phyloP scores from a whole-genome alignment of 2,329 filamentous ascomycete genomes.

The Pestalotiopsis sp. region DNA sequence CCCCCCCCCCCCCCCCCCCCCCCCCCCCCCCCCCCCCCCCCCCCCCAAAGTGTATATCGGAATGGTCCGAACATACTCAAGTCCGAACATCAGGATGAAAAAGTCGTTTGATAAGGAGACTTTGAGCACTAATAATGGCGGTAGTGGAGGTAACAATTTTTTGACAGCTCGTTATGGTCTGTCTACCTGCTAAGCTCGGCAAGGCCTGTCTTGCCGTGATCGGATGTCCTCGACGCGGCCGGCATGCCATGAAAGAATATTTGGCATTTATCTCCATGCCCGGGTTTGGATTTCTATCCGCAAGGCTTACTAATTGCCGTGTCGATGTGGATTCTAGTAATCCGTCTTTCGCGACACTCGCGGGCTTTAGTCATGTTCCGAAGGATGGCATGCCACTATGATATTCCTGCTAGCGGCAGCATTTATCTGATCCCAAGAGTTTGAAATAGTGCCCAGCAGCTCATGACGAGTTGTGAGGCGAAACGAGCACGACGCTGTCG shows the following conservation, averaged over 20 bases:
- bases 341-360: not conserved
- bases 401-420: not conserved
- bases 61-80: conserved; percentile 1
- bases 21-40: no score
- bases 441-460: not conserved
- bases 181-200: not conserved
- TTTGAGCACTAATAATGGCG: not conserved
- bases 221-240: not conserved
- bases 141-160: not conserved
- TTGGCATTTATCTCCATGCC: not conserved
- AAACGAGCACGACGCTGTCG: conserved; percentile 69
- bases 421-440: not conserved
- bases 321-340: not conserved
- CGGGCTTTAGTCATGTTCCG: not conserved
- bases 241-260: not conserved
- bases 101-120: not conserved
- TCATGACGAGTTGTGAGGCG: conserved; percentile 18
- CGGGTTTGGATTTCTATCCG: not conserved
- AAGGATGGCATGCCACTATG: not conserved
- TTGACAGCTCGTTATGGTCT: not conserved
- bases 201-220: not conserved
- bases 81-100: not conserved
- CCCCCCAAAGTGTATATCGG: not conserved
- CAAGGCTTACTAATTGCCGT: not conserved
- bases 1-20: no score